Evolutionary conservation across 768 basidiomycete species (phyloP).

Genomic region (Gymnopilus dilepis): DNA sequence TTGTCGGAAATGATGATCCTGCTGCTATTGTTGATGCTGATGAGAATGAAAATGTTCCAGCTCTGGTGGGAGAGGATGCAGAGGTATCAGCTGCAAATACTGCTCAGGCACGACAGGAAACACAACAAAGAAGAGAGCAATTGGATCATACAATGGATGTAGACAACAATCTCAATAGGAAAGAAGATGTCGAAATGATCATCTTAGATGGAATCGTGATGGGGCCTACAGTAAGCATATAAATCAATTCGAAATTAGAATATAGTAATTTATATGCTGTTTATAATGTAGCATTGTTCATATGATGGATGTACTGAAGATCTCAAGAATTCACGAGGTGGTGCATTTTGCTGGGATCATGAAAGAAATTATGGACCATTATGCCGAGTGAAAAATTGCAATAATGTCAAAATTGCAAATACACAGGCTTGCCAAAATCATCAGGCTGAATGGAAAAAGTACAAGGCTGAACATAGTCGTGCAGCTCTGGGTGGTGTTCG

Average conservation of each 20-base stretch:
- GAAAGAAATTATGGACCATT: neutral
- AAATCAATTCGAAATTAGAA: neutral
- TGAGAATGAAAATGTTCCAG: slow-evolving; percentile 2
- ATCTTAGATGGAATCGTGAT: slow-evolving; percentile 23
- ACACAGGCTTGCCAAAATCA: slow-evolving; percentile 10
- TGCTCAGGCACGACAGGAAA: neutral
- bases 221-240: slow-evolving; percentile 2
- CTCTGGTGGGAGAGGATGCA: neutral
- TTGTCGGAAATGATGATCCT: neutral
- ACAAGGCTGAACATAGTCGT: neutral
- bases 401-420: neutral
- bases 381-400: slow-evolving; percentile 13
- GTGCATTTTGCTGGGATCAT: slow-evolving; percentile 20
- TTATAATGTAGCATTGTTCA: slow-evolving; percentile 21
- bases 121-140: neutral
- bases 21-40: neutral
- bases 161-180: too few species aligned
- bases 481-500: neutral
- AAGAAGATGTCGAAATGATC: slow-evolving; percentile 7
- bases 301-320: slow-evolving; percentile 12
- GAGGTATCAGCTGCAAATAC: neutral
- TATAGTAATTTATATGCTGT: neutral
- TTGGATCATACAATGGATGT: neutral
- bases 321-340: slow-evolving; percentile 18
- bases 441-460: slow-evolving; percentile 1